Base-by-base conservation (phyloP, 495 filamentous ascomycete species). In the Hyaloscypha variabilis region DNA sequence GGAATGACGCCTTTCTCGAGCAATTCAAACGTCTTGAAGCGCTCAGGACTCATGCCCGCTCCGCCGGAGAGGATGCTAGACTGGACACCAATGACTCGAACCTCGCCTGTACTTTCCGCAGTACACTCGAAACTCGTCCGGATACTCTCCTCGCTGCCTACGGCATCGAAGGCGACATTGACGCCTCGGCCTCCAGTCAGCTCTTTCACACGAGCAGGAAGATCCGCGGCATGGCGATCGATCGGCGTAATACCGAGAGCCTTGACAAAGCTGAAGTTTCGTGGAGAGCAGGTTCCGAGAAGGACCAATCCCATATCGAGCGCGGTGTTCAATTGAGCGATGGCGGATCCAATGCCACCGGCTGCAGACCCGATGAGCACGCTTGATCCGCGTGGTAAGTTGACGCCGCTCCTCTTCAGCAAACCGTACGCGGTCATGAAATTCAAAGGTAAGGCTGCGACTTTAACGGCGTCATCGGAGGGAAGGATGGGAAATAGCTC, bases 371-470 rank as follows among this genome's bases (percentile, higher is more conserved):
- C 51, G 10, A 54, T 54, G 11, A 54, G 23, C 11, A 54, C 23
- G 51, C 11, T 13, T 8, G 51, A 54, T 11, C 23, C 51, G 51
- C 10, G 10, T 24, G 51, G 51, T 46, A 46, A 19, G 39, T 19
- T 46, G 23, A 54, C 10, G 10, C 11, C 51, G 51, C 51, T 54
- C 23, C 51, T 11, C 10, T 13, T 24, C 11, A 54, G 51, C 51
- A 54, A 13, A 24, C 51, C 51, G 23, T 54, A 54, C 11, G 51
- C 51, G 23, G 51, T 54, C 51, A 54, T 54, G 23, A 13, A 54
- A 24, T 54, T 54, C 11, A 54, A 24, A 11, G 51, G 51, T 8
- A 54, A 13, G 23, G 51, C 51, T 8, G 11, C 51, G 11, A 54
- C 51, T 24, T 54, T 54, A 54, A 24, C 24, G 23, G 23, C 8